These are phyloP conservation scores for Leccinum variabile DNA, from an alignment of 1,284 basidiomycete species.

Conservation along the genomic window DNA sequence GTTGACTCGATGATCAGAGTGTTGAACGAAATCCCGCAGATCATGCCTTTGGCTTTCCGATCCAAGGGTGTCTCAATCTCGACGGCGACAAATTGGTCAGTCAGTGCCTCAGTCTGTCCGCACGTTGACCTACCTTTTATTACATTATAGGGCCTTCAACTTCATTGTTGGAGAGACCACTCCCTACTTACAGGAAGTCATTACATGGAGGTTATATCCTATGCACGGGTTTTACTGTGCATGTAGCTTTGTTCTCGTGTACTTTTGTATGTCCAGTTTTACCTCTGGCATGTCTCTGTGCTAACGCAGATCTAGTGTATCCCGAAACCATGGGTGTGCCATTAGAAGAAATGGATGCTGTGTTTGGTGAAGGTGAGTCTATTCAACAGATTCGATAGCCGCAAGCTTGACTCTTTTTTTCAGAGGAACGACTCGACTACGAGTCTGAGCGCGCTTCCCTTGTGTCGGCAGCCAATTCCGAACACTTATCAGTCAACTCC, in stretches of 20 bases:
- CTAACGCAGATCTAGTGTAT: slow-evolving; percentile 54
- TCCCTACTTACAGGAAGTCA: slow-evolving; percentile 85
- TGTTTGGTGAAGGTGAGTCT: slow-evolving; percentile 72
- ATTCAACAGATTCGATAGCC: neutral
- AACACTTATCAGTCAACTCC: slow-evolving; percentile 37
- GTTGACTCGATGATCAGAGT: slow-evolving; percentile 2
- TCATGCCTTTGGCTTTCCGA: slow-evolving; percentile 87
- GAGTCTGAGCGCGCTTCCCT: slow-evolving; percentile 70
- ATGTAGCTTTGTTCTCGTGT: slow-evolving; percentile 83
- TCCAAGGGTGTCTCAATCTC: slow-evolving; percentile 95
- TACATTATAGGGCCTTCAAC: slow-evolving; percentile 71
- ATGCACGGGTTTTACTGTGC: slow-evolving; percentile 96
- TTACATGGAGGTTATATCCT: slow-evolving; percentile 91
- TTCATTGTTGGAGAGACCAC: slow-evolving; percentile 89
- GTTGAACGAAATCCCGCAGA: slow-evolving; percentile 48
- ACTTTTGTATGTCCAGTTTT: slow-evolving; percentile 58
- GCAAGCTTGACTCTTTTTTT: slow-evolving; percentile 37
- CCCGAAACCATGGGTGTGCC: slow-evolving; percentile 81
- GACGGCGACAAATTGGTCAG: slow-evolving; percentile 67
- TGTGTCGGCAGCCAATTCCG: slow-evolving; percentile 42
- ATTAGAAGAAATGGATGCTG: slow-evolving; percentile 80
- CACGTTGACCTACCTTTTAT: slow-evolving; percentile 36
- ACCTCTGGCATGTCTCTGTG: neutral
- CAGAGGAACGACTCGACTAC: slow-evolving; percentile 68
- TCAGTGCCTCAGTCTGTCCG: neutral